These are phyloP conservation scores for Dentiscutata heterogama DNA, from an alignment of 371 early-diverging fungal genomes.

Conservation along the genomic window DNA sequence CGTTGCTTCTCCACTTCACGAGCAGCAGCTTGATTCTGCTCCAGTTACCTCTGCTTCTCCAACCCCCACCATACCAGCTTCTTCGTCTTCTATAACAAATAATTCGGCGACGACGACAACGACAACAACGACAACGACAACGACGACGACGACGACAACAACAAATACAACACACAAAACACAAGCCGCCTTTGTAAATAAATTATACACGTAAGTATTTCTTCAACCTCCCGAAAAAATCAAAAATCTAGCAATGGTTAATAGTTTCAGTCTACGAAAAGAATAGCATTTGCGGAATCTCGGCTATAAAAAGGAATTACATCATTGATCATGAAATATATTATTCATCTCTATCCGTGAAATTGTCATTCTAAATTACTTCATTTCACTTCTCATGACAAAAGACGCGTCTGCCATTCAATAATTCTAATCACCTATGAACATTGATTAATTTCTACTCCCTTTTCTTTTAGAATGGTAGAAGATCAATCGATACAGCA, in stretches of 20 bases:
- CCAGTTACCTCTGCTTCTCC: conserved; percentile 1
- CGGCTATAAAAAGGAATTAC: neutral
- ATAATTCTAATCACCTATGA: neutral
- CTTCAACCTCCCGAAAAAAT: neutral
- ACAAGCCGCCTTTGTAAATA: conserved; percentile 77
- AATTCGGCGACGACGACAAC: neutral
- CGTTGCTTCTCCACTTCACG: conserved; percentile 3
- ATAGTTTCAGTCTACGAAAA: too few relatives aligned
- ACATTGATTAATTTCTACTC: neutral
- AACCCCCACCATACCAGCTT: neutral
- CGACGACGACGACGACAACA: neutral
- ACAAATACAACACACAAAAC: conserved; percentile 51
- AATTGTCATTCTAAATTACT: neutral
- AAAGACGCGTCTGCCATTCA: neutral
- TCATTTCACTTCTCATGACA: neutral
- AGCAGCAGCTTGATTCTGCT: neutral
- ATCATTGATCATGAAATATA: neutral
- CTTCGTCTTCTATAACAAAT: neutral
- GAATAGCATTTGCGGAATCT: too few relatives aligned
- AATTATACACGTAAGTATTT: conserved; percentile 68
- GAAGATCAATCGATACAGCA: conserved; percentile 67
- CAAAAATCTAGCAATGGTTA: too few relatives aligned
- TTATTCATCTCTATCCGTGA: neutral
- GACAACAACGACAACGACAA: neutral
- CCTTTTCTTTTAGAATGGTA: conserved; percentile 59